Base-by-base conservation (phyloP, 2,329 filamentous ascomycete species). In the Mollisiaceae sp. region DNA sequence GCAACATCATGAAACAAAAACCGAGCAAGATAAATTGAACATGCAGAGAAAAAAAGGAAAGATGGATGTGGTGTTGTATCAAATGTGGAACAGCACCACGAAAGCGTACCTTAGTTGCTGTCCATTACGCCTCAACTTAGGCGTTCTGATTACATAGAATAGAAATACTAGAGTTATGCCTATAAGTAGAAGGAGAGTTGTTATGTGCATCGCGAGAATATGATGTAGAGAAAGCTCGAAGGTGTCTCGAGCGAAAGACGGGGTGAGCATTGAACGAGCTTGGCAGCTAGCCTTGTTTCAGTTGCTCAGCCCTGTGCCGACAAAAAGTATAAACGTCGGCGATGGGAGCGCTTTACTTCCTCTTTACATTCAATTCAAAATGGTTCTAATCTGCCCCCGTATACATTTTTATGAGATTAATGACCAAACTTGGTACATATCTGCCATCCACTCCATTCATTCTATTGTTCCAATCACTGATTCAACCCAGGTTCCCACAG, bases 381-480 rank as follows among this genome's bases (percentile, higher is more conserved):
- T 84, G 80, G 78, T 82, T 50, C 81, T 85, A 58, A 78, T 83
- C 45, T 75, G 86, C 63, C 86, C 85, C 8, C 83, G 86, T 9
- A 79, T 88, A 76, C 86, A 90, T 74, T 82, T 90, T 70, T 88
- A 87, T 69, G 89, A 91, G 80, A 87, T 91, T 67, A 84, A 88
- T 69, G 89, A 91, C 73, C 86, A 89, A 76, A 71, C 83, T 63
- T 91, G 89, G 88, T 90, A 79, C 64, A 78, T 69, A 56, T 20
- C 32, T 9, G 9, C 35, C 18, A 20, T 8, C n/a, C n/a, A n/a
- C n/a, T n/a, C n/a, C n/a, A n/a, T 60, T 59, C 55, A 57, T 61
- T 39, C 60, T 57, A 60, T 56, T 20, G 41, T 18, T 20, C 14
- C 18, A 32, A 1, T 22, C 12, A 60, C 67, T 63, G 63, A 65